These are phyloP conservation scores for Glycine latifolia DNA, from an alignment of 306 rosid species.

Conservation along the genomic window DNA sequence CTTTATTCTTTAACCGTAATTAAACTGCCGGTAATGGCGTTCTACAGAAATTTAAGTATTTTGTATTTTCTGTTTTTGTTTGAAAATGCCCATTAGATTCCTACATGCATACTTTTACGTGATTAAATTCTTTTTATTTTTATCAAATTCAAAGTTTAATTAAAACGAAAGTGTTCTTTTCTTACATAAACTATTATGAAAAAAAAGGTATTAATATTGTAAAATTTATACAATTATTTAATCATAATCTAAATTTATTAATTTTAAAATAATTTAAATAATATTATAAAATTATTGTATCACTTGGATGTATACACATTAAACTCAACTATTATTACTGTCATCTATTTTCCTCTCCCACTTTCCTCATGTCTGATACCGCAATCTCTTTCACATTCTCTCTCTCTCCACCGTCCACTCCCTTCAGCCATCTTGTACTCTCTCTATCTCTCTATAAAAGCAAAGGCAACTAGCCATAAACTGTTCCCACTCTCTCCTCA, in stretches of 20 bases:
- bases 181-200: too few relatives aligned
- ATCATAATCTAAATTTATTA: too few relatives aligned
- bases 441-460: slow-evolving; percentile 65
- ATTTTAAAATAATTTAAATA: too few relatives aligned
- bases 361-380: slow-evolving; percentile 46
- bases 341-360: not conserved
- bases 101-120: not conserved
- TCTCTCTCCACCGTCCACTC: slow-evolving; percentile 76
- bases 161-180: slow-evolving; percentile 10
- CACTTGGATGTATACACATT: too few relatives aligned
- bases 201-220: too few relatives aligned
- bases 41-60: slow-evolving; percentile 22
- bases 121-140: not conserved
- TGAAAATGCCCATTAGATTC: slow-evolving; percentile 5
- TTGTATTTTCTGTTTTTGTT: not conserved
- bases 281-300: too few relatives aligned
- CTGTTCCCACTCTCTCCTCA: slow-evolving; percentile 52
- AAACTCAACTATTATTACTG: too few relatives aligned
- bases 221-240: too few relatives aligned
- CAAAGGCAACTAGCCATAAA: slow-evolving; percentile 33
- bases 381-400: slow-evolving; percentile 46
- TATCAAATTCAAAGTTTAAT: not conserved
- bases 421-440: slow-evolving; percentile 88
- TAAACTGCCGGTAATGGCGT: slow-evolving; percentile 47
- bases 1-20: slow-evolving; percentile 1